Conservation (phyloP, 2,329 filamentous ascomycete genomes). For the Aurifilum marmelostoma region DNA sequence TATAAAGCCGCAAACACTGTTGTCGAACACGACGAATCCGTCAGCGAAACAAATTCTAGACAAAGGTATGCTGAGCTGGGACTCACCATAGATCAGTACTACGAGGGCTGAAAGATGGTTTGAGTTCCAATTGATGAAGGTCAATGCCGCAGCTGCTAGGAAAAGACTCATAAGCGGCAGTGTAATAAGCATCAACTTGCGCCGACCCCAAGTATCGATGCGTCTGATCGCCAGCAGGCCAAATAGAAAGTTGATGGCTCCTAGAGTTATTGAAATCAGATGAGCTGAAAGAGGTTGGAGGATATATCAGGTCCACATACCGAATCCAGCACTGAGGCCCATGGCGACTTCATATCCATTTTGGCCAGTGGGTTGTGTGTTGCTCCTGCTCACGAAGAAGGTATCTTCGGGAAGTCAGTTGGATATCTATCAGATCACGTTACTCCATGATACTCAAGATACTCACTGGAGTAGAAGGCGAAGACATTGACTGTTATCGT, state of each 20-base stretch:
- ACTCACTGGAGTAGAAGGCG: constrained; percentile 48
- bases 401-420: constrained; percentile 28
- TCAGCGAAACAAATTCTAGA: neutral
- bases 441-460: neutral
- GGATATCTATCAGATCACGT: neutral
- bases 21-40: neutral
- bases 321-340: constrained; percentile 39
- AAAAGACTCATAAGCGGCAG: constrained; percentile 49
- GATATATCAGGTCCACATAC: constrained; percentile 29
- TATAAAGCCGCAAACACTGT: constrained; percentile 47
- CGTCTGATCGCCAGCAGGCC: constrained; percentile 45
- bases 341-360: constrained; percentile 32
- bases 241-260: constrained; percentile 48
- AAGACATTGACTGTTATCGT: constrained; percentile 42
- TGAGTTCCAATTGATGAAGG: constrained; percentile 36
- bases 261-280: constrained; percentile 29
- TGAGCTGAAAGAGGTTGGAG: too few species aligned
- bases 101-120: constrained; percentile 35
- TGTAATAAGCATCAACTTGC: constrained; percentile 48
- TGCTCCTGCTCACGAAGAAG: constrained; percentile 28
- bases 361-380: neutral
- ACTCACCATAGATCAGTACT: constrained; percentile 42
- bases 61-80: neutral
- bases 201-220: constrained; percentile 46
- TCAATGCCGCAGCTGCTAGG: constrained; percentile 44